phyloP scores from a whole-genome alignment of 1,139 yeast genomes.

The Hanseniaspora uvarum region DNA sequence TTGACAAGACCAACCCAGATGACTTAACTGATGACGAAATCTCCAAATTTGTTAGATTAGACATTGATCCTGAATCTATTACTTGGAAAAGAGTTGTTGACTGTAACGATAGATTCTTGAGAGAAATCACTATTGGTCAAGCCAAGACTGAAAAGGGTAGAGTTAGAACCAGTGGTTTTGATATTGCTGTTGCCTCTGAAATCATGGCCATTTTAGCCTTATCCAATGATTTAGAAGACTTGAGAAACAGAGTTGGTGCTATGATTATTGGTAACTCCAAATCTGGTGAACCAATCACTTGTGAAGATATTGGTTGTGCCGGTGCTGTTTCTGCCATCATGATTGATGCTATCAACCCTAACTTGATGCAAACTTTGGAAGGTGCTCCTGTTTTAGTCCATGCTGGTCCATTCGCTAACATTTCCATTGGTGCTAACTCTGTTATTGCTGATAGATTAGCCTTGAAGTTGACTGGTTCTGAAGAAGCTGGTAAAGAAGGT shows the following conservation, averaged over 20 bases:
- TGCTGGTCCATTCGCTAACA: slow-evolving; percentile 98
- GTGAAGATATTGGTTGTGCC: slow-evolving; percentile 94
- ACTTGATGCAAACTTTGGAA: slow-evolving; percentile 94
- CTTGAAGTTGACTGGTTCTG: slow-evolving; percentile 75
- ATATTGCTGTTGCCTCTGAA: slow-evolving; percentile 93
- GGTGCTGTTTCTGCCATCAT: slow-evolving; percentile 93
- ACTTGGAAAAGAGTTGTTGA: slow-evolving; percentile 97
- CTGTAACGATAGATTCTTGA: slow-evolving; percentile 83
- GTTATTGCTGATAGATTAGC: slow-evolving; percentile 94
- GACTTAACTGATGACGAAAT: slow-evolving; percentile 74
- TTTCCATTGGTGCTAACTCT: slow-evolving; percentile 92
- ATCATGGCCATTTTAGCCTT: slow-evolving; percentile 97
- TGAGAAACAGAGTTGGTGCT: slow-evolving; percentile 82
- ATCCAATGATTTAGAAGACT: slow-evolving; percentile 66
- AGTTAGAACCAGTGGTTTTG: slow-evolving; percentile 85
- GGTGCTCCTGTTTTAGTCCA: slow-evolving; percentile 98
- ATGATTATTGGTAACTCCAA: slow-evolving; percentile 82
- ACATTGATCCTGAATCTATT: slow-evolving; percentile 85
- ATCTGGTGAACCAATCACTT: slow-evolving; percentile 81
- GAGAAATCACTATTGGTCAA: slow-evolving; percentile 86
- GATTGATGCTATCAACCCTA: slow-evolving; percentile 96
- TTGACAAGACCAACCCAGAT: slow-evolving; percentile 69
- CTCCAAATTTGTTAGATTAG: slow-evolving; percentile 67
- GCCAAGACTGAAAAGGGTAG: slow-evolving; percentile 92
- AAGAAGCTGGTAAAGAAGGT: slow-evolving; percentile 58